These are phyloP conservation scores for Herpotrichia juniperi DNA, from an alignment of 2,329 filamentous ascomycete genomes.

Conservation along the genomic window DNA sequence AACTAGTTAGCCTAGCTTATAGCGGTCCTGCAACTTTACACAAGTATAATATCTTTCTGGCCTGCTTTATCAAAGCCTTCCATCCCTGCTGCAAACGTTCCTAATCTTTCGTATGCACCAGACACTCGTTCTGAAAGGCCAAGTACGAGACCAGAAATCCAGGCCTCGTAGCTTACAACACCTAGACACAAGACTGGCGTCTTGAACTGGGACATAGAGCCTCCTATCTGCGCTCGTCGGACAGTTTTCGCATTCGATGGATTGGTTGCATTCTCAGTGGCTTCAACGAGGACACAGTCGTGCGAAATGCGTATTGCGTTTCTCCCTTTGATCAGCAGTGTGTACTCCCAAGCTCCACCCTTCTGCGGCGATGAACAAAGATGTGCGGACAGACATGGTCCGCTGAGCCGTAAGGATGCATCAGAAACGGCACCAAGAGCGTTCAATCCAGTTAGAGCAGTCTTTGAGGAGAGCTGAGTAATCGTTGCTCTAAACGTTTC, in stretches of 20 bases:
- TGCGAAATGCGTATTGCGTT: constrained; percentile 30
- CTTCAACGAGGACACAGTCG: constrained; percentile 34
- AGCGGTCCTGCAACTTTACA: too few relatives aligned
- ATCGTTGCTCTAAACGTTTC: constrained; percentile 20
- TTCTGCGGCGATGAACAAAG: constrained; percentile 20
- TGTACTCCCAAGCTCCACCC: constrained; percentile 26
- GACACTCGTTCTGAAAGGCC: constrained; percentile 18
- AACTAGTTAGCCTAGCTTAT: too few relatives aligned
- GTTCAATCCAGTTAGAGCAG: constrained; percentile 30
- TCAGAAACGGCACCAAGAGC: constrained; percentile 31
- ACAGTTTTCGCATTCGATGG: constrained; percentile 17
- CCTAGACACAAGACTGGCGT: constrained; percentile 32
- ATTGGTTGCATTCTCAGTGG: constrained; percentile 5
- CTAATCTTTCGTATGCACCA: constrained; percentile 30
- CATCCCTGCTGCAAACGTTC: constrained; percentile 34
- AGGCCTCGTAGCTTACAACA: constrained; percentile 29
- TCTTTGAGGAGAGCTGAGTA: constrained; percentile 19
- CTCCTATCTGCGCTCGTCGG: constrained; percentile 25
- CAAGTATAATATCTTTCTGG: constrained; percentile 26
- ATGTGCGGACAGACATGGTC: constrained; percentile 22
- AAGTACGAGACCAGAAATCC: constrained; percentile 36
- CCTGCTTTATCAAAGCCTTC: constrained; percentile 25
- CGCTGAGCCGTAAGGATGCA: constrained; percentile 29
- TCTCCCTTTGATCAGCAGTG: constrained; percentile 32
- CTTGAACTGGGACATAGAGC: constrained; percentile 23